phyloP scores from a whole-genome alignment of 495 filamentous ascomycete genomes.

The Trichocladium uniseriatum region DNA sequence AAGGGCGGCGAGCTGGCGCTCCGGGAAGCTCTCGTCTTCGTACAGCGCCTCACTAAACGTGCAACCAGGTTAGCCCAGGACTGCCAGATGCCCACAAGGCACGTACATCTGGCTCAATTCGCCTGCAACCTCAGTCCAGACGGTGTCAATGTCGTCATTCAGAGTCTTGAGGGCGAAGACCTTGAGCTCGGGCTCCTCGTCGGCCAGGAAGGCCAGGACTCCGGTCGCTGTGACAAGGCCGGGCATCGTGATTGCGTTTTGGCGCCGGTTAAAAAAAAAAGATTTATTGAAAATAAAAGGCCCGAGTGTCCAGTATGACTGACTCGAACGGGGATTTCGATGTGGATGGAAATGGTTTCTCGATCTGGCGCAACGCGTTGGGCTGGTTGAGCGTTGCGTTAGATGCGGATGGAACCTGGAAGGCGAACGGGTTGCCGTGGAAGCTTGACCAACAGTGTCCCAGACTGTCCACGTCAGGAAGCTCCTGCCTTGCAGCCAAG shows the following conservation, averaged over 20 bases:
- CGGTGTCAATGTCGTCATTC: constrained; percentile 87
- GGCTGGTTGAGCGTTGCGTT: not conserved
- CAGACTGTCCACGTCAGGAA: constrained; percentile 27
- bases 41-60: constrained; percentile 81
- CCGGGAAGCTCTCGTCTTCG: constrained; percentile 89
- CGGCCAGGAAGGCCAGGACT: constrained; percentile 89
- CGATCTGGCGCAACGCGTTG: constrained; percentile 3
- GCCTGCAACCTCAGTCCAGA: constrained; percentile 95
- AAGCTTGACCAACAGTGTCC: constrained; percentile 7
- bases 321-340: not conserved
- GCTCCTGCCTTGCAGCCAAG: constrained; percentile 26
- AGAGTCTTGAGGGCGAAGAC: constrained; percentile 88
- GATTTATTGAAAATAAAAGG: not conserved
- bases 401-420: too few species aligned
- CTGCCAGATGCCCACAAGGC: not conserved
- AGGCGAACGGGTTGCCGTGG: constrained; percentile 1
- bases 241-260: constrained; percentile 54
- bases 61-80: constrained; percentile 15
- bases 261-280: not conserved
- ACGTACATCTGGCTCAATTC: constrained; percentile 88
- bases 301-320: not conserved
- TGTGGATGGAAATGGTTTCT: constrained; percentile 6
- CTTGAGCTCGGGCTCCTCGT: constrained; percentile 85
- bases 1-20: constrained; percentile 87
- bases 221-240: constrained; percentile 89